phyloP scores from a whole-genome alignment of 371 early-diverging fungal species.

The Syncephalis fuscata region DNA sequence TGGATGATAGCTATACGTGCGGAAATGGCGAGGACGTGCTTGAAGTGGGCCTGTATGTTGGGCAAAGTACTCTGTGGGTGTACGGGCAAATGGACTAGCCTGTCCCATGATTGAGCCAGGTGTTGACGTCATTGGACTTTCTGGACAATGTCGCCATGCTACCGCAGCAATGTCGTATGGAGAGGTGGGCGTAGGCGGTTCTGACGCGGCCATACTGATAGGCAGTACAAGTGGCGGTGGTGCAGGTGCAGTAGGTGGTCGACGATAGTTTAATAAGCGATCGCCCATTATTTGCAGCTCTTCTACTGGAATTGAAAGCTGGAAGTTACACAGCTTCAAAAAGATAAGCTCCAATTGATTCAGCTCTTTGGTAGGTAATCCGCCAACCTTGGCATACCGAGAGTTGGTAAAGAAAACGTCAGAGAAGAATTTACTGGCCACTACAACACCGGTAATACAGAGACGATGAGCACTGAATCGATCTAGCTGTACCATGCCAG shows the following conservation, averaged over 20 bases:
- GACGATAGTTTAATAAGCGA: conserved; percentile 33
- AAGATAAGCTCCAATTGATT: conserved; percentile 79
- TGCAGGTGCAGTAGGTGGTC: conserved; percentile 4
- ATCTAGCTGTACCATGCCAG: conserved; percentile 38
- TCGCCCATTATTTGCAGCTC: conserved; percentile 68
- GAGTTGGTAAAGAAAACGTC: conserved; percentile 88
- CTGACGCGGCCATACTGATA: conserved; percentile 10
- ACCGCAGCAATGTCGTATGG: background rate
- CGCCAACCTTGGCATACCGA: conserved; percentile 86
- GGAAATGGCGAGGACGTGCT: no score
- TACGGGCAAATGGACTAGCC: background rate
- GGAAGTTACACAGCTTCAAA: conserved; percentile 54
- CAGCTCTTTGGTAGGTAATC: conserved; percentile 71
- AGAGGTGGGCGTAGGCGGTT: conserved; percentile 8
- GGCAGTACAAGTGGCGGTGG: conserved; percentile 7
- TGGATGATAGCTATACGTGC: no score
- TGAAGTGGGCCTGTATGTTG: no score
- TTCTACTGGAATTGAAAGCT: conserved; percentile 46
- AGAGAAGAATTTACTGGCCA: conserved; percentile 67
- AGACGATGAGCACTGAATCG: conserved; percentile 81
- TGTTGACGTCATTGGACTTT: conserved; percentile 3
- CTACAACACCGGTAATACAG: conserved; percentile 65
- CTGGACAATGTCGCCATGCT: background rate
- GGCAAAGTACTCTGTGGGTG: background rate
- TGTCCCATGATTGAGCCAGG: background rate